Evolutionary conservation across 2,329 filamentous ascomycete genomes (phyloP).

Genomic region (Aspergillus hortae): DNA sequence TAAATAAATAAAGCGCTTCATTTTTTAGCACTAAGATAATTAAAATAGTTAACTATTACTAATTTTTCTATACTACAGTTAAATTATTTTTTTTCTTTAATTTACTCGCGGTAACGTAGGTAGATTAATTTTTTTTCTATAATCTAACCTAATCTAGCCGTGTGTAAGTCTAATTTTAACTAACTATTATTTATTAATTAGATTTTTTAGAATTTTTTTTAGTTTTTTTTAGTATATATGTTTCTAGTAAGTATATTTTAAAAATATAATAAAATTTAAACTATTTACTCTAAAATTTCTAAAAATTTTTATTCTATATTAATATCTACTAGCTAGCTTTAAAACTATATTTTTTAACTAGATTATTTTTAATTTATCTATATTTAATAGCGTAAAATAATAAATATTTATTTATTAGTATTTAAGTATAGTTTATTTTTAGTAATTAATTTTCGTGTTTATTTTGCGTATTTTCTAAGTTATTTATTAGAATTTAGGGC

Average conservation of each 20-base stretch:
- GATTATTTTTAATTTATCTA: background rate
- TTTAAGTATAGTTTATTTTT: background rate
- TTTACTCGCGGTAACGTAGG: too few relatives aligned
- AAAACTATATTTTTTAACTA: background rate
- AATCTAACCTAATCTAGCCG: too few relatives aligned
- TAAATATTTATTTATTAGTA: background rate
- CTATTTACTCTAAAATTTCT: background rate
- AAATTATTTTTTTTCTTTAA: too few relatives aligned
- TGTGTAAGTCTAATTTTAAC: too few relatives aligned
- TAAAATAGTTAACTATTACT: too few relatives aligned
- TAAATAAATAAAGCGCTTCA: too few relatives aligned
- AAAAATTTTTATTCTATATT: background rate
- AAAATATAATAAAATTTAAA: background rate
- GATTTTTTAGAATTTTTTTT: background rate
- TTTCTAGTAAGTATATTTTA: background rate
- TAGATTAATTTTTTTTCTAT: too few relatives aligned
- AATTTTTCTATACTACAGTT: too few relatives aligned
- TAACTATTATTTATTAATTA: background rate
- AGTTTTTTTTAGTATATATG: background rate
- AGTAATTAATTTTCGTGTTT: background rate
- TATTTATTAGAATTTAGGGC: background rate
- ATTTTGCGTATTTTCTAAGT: too few relatives aligned
- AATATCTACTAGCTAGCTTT: background rate
- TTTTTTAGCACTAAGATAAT: too few relatives aligned
- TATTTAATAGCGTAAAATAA: background rate